Conservation (phyloP, 768 basidiomycete genomes). For the Coprinopsis strossmayeri region DNA sequence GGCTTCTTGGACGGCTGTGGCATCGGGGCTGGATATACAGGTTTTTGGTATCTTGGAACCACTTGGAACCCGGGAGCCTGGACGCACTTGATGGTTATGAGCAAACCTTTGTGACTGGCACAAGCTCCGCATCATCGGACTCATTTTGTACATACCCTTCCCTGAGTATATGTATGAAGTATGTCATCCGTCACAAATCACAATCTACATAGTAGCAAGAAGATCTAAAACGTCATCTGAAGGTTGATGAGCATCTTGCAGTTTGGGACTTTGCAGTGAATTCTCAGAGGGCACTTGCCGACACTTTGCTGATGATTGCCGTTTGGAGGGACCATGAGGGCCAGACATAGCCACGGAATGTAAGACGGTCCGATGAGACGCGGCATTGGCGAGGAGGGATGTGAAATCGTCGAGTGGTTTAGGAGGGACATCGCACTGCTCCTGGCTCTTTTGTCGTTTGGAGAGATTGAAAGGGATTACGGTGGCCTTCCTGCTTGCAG, state of each 20-base stretch:
- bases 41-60: background rate
- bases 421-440: background rate
- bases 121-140: background rate
- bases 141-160: too few relatives aligned
- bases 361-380: slow-evolving; percentile 27
- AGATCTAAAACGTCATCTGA: slow-evolving; percentile 49
- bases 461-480: background rate
- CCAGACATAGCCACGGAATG: too few relatives aligned
- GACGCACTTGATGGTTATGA: slow-evolving; percentile 2
- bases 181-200: background rate
- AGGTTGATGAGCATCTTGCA: slow-evolving; percentile 10
- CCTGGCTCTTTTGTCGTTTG: background rate
- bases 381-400: slow-evolving; percentile 34
- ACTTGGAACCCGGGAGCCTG: slow-evolving; percentile 1
- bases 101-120: background rate
- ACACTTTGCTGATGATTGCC: background rate
- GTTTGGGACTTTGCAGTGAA: too few relatives aligned
- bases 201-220: slow-evolving; percentile 28
- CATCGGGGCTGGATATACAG: slow-evolving; percentile 8
- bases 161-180: too few relatives aligned
- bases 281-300: too few relatives aligned
- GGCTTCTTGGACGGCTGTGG: slow-evolving; percentile 16
- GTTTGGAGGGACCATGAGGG: background rate
- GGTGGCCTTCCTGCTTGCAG: background rate
- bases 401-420: slow-evolving; percentile 18